Percentiles rank a stretch among this genome's conserved stretches.
These are phyloP conservation scores for Yamadazyma conglobata DNA, from an alignment of 1,139 yeast species.

Conservation along the genomic window DNA sequence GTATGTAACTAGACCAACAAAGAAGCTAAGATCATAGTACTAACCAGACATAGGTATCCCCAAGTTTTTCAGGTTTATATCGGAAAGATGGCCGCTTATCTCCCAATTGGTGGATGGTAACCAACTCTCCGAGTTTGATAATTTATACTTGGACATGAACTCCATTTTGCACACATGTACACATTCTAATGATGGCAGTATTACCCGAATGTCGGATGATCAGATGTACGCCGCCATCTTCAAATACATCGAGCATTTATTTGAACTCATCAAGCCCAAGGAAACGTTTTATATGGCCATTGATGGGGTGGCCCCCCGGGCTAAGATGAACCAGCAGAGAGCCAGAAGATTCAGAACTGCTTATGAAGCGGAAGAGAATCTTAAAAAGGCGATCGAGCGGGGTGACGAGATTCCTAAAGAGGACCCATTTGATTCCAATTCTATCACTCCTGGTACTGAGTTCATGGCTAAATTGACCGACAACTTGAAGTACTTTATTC, in stretches of 20 bases:
- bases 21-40: background rate
- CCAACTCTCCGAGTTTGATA: slow-evolving; percentile 92
- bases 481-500: slow-evolving; percentile 85
- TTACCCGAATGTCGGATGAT: slow-evolving; percentile 74
- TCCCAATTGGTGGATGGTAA: slow-evolving; percentile 82
- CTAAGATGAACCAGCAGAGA: slow-evolving; percentile 98
- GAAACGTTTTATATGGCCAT: slow-evolving; percentile 94
- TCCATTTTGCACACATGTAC: slow-evolving; percentile 94
- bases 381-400: slow-evolving; percentile 58
- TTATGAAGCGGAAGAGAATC: slow-evolving; percentile 79
- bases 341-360: slow-evolving; percentile 96
- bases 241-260: slow-evolving; percentile 90
- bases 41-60: slow-evolving; percentile 72
- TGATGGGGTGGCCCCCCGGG: slow-evolving; percentile 99
- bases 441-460: slow-evolving; percentile 99
- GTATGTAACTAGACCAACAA: slow-evolving; percentile 5
- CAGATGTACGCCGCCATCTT: slow-evolving; percentile 92
- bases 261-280: slow-evolving; percentile 81
- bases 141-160: slow-evolving; percentile 93
- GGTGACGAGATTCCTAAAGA: slow-evolving; percentile 68
- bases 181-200: slow-evolving; percentile 65
- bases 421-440: slow-evolving; percentile 87
- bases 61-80: slow-evolving; percentile 90
- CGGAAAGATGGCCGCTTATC: slow-evolving; percentile 98
- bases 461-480: slow-evolving; percentile 88